Conservation (phyloP, 1,139 yeast genomes). For the Hanseniaspora uvarum region DNA sequence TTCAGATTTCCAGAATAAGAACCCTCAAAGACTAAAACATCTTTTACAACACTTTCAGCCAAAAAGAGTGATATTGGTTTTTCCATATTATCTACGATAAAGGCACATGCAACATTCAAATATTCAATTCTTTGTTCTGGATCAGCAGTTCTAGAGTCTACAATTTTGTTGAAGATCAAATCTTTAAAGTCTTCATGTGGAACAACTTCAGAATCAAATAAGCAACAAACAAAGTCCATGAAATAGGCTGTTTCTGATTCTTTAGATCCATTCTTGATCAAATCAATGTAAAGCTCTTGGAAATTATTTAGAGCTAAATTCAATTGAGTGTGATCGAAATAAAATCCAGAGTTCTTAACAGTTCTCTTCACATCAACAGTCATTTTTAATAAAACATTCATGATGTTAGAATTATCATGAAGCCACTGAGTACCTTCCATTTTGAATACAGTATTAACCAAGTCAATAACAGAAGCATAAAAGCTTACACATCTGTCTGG, state of each 20-base stretch:
- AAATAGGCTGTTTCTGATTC: constrained; percentile 35
- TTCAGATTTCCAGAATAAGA: constrained; percentile 42
- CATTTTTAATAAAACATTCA: constrained; percentile 28
- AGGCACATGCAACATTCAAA: constrained; percentile 44
- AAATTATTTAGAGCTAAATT: constrained; percentile 59
- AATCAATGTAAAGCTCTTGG: constrained; percentile 46
- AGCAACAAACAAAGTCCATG: constrained; percentile 36
- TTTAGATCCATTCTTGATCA: constrained; percentile 28
- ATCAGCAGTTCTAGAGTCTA: constrained; percentile 34
- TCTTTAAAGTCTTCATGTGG: constrained; percentile 44
- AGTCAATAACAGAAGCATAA: constrained; percentile 57
- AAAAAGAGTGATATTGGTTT: constrained; percentile 53
- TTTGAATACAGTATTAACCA: constrained; percentile 44
- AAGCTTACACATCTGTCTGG: constrained; percentile 31
- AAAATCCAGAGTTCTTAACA: constrained; percentile 25
- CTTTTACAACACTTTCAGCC: constrained; percentile 53
- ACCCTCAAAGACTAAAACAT: constrained; percentile 57
- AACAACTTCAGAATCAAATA: constrained; percentile 21
- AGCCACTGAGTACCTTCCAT: constrained; percentile 55
- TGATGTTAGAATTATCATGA: constrained; percentile 38
- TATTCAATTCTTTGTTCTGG: constrained; percentile 44
- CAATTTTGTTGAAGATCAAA: constrained; percentile 48
- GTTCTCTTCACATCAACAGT: constrained; percentile 24
- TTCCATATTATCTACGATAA: constrained; percentile 38
- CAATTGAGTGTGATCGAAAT: constrained; percentile 50